A percentile compares a stretch with the other conserved stretches of the same genome.
Evolutionary conservation across 257 asterid genomes (phyloP).

Genomic region (Solanum pimpinellifolium): DNA sequence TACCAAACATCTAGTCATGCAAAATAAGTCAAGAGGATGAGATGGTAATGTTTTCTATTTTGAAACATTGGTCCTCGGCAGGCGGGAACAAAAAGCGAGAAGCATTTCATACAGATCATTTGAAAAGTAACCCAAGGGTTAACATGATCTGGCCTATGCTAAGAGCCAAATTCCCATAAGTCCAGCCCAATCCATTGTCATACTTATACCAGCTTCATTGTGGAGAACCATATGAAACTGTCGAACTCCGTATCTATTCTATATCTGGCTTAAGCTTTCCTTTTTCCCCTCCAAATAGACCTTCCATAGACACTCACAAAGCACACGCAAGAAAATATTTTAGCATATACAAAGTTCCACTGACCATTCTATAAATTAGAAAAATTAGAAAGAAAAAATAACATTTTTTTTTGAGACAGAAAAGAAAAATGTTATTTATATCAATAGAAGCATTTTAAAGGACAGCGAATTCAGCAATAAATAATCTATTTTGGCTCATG

Average conservation of each 20-base stretch:
- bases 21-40: background rate
- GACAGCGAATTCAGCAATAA: background rate
- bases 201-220: background rate
- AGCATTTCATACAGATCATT: background rate
- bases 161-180: background rate
- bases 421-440: background rate
- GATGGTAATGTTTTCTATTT: background rate
- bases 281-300: background rate
- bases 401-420: too few relatives aligned
- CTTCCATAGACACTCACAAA: background rate
- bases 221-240: background rate
- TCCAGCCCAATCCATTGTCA: background rate
- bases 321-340: background rate
- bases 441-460: background rate
- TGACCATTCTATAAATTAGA: background rate
- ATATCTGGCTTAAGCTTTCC: background rate
- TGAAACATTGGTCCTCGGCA: background rate
- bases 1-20: background rate
- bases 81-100: background rate
- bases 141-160: background rate
- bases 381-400: background rate
- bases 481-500: background rate
- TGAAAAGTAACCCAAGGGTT: background rate
- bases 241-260: background rate
- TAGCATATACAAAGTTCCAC: background rate